phyloP scores from a whole-genome alignment of 2,329 filamentous ascomycete species.

The Orbilia javanica region DNA sequence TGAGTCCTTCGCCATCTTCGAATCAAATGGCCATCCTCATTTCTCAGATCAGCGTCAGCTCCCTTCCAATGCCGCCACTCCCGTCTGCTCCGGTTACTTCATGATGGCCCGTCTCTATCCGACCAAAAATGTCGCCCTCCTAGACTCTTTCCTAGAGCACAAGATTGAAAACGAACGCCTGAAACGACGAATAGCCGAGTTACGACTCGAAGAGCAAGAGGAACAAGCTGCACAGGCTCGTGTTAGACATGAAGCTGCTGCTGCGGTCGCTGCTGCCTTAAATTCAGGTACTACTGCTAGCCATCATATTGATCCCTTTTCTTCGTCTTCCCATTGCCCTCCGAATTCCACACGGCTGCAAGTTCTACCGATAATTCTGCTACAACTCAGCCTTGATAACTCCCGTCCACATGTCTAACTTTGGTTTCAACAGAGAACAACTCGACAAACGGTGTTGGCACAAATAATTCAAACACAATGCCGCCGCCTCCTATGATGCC shows the following conservation, averaged over 20 bases:
- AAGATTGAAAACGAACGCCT: constrained; percentile 96
- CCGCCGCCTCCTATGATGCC: constrained; percentile 76
- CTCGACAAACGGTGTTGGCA: constrained; percentile 53
- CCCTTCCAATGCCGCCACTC: constrained; percentile 60
- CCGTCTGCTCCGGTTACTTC: constrained; percentile 85
- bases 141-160: constrained; percentile 95
- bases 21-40: constrained; percentile 92
- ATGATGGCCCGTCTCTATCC: constrained; percentile 93
- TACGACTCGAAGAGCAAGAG: constrained; percentile 86
- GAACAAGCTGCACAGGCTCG: constrained; percentile 72
- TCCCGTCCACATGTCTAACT: constrained; percentile 61
- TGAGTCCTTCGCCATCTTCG: constrained; percentile 81
- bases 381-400: constrained; percentile 35
- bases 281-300: constrained; percentile 69
- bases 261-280: constrained; percentile 1
- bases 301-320: constrained; percentile 1
- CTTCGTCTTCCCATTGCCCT: not conserved
- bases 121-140: constrained; percentile 83
- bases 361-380: constrained; percentile 18
- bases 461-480: constrained; percentile 69
- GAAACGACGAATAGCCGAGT: constrained; percentile 83
- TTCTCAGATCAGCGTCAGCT: constrained; percentile 74
- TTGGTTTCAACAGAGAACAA: constrained; percentile 59
- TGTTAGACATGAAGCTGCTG: constrained; percentile 26
- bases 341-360: constrained; percentile 13